Base-by-base conservation (phyloP, 2,329 filamentous ascomycete genomes). In the Acephala macrosclerotiorum region DNA sequence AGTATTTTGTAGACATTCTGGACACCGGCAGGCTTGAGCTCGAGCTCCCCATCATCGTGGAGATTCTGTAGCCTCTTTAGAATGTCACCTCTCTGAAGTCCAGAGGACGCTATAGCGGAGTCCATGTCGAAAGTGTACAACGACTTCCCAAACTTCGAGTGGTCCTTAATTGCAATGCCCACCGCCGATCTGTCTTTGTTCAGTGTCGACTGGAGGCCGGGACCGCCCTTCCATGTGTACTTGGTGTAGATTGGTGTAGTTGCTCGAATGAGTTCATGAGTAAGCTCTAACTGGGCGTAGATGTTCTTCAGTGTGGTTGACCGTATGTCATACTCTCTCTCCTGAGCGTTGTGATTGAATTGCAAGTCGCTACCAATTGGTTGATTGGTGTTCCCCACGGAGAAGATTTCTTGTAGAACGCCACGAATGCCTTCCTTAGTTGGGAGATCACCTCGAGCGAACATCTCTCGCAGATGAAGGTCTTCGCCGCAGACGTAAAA, bases 231-330 rank as follows among this genome's bases (percentile, higher is more conserved):
- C 69, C 83, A 90, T 36, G 80, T 80, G 74, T 89, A 89, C 1
- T 80, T 78, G 8, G 80, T 83, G 66, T 89, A 90, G 47, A 87
- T 84, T 0, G 83, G 85, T 0, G 82, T 89, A 20, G 81, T 83
- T 18, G 83, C 86, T 25, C 87, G 81, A 35, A 90, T 79, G 0
- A 89, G 77, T 0, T 79, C 79, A 66, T 87, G 88, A 2, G 82
- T 83, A 4, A 90, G 78, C 71, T 90, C 88, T 1, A 90, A 77
- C n/a, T 85, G 82, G 0, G 87, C 85, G 60, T 88, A 87, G 18
- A 89, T 81, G 59, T 85, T 83, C 45, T 78, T 77, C 6, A 89
- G 76, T 0, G 83, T 80, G 2, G 77, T 84, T 1, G 76, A 66
- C 22, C 83, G 81, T 63, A 90, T 86, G 69, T 90, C 87, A 63